phyloP scores from a whole-genome alignment of 2,329 filamentous ascomycete genomes.

The Alternaria brassicicola region DNA sequence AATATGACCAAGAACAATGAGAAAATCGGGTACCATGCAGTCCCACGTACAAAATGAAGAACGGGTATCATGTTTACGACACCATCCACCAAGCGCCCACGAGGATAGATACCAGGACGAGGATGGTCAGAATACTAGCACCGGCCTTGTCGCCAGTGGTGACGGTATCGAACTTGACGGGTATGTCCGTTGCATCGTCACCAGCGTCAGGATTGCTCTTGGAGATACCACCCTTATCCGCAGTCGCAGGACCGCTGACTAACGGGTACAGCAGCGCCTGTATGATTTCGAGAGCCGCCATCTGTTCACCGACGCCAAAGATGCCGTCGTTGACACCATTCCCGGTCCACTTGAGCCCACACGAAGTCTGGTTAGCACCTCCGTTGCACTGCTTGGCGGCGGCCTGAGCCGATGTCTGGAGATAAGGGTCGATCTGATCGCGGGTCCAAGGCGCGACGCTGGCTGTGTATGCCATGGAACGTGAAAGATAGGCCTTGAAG shows the following conservation, averaged over 20 bases:
- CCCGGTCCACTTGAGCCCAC: constrained; percentile 55
- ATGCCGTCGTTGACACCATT: constrained; percentile 54
- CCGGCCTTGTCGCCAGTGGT: constrained; percentile 70
- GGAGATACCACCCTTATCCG: constrained; percentile 59
- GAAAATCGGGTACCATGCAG: background rate
- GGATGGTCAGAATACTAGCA: constrained; percentile 68
- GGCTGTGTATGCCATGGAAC: constrained; percentile 52
- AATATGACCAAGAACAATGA: background rate
- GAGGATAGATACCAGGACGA: constrained; percentile 62
- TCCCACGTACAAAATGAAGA: constrained; percentile 2
- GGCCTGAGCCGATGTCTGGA: constrained; percentile 61
- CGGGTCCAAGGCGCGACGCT: constrained; percentile 49
- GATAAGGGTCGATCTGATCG: constrained; percentile 55
- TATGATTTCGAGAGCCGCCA: constrained; percentile 63
- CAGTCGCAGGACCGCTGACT: constrained; percentile 51
- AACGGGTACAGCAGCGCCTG: constrained; percentile 51
- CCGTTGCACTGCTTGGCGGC: constrained; percentile 63
- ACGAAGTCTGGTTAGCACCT: constrained; percentile 53
- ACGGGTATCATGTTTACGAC: constrained; percentile 28
- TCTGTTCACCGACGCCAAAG: constrained; percentile 64
- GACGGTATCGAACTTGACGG: constrained; percentile 47
- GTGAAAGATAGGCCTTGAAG: constrained; percentile 54
- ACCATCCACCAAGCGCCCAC: constrained; percentile 64
- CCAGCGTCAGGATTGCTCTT: constrained; percentile 54
- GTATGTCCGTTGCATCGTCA: constrained; percentile 34